Conservation (phyloP, 176 grass and related monocot genomes). For the Themeda triandra region DNA sequence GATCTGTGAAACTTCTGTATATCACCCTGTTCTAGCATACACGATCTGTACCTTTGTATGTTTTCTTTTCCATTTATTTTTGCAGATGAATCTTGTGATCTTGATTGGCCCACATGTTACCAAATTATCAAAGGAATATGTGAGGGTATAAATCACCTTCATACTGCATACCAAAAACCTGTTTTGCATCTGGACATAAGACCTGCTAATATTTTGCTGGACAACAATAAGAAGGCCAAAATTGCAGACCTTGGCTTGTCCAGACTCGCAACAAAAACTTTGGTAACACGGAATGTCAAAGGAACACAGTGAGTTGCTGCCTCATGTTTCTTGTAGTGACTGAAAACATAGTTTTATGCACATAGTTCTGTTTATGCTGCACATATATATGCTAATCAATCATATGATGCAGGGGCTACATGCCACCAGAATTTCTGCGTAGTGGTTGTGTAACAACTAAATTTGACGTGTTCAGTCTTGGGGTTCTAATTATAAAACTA, state of each 20-base stretch:
- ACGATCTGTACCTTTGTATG: too few relatives aligned
- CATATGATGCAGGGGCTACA: neutral
- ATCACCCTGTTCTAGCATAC: too few relatives aligned
- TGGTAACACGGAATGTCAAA: accelerated
- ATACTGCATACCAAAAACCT: neutral
- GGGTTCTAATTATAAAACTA: neutral
- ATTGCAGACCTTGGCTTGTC: neutral
- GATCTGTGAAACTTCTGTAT: too few relatives aligned
- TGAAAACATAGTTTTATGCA: too few relatives aligned
- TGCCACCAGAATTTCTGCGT: neutral
- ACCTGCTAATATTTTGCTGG: neutral
- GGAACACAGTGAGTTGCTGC: neutral
- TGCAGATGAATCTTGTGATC: neutral
- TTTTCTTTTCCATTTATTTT: neutral
- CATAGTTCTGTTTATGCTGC: too few relatives aligned
- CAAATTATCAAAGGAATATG: neutral
- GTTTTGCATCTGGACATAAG: neutral
- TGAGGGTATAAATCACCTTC: neutral
- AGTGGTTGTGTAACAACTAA: neutral
- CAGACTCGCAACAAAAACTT: neutral
- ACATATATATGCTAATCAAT: too few relatives aligned
- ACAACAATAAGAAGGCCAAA: neutral
- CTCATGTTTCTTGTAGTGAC: neutral
- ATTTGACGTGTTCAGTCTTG: neutral
- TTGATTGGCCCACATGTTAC: neutral